Evolutionary conservation across 129 eudicot genomes (phyloP), one percentile per base, ranked within the genome.

Genomic region (Solidago caesia): DNA sequence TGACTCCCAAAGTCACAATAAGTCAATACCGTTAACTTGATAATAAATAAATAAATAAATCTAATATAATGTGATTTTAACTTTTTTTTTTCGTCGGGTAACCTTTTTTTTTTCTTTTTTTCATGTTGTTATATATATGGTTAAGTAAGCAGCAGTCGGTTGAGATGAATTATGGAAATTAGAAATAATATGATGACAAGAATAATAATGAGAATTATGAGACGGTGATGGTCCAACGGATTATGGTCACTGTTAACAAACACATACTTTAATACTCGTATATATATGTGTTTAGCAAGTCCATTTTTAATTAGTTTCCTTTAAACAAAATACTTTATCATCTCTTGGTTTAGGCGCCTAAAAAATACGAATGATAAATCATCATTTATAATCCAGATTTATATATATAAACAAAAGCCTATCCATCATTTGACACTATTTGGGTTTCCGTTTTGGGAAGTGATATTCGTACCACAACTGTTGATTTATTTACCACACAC

Each of bases 201-300:
- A 61, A 61, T 39, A 15, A 29, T 29, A 61, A 61, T 61, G 45
- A 11, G 44, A 4, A 61, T 61, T 61, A 29, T 29, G 67, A 61
- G 67, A 61, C 29, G 44, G 44, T 61, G 66, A 61, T 61, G 14
- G 44, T 60, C 44, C 43, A 60, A 60, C 44, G 65, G 14, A 60
- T 27, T 13, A 7, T n/a, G 7, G n/a, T 56, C 16, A 56, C 62
- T 56, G n/a, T 46, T 46, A 46, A 46, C 11, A 46, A 46, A 46
- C 51, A 46, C 1, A 46, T 5, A 46, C 39, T 33, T 33, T 1
- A 33, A 33, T 33, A 33, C 39, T 33, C 3, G 39, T 29, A 2
- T 29, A 33, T 21, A 21, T 21, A 21, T 21, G 21, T 33, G 39
- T 33, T 33, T 33, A 33, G 39, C 39, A 33, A 33, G 3, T 33